Evolutionary conservation across 768 basidiomycete species (phyloP), one percentile per base, ranked within the genome.

Genomic region (Leccinum incarnatum): DNA sequence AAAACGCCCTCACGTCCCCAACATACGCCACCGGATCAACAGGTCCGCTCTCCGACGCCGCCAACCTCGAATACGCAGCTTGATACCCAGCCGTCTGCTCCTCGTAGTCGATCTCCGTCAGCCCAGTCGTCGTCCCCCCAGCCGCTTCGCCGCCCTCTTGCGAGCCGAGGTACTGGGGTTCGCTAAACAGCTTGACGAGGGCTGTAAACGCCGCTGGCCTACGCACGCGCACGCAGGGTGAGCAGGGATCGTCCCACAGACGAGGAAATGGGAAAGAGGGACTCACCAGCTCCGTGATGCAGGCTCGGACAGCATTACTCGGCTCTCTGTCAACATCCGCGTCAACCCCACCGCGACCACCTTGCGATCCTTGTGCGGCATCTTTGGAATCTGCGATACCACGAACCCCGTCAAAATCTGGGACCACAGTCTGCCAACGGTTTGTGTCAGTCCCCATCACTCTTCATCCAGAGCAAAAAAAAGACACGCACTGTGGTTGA

Each of bases 51-150:
- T 91, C 89, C 1, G 88, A 87, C 1, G 96, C 91, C 0, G 94
- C 95, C 17, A 98, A 81, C 36, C 89, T 84, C 53, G 94, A 94
- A 76, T 95, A 98, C 4, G 93, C 91, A 0, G 93, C 92, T 68
- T 98, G 97, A 74, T 98, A 98, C 1, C 94, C 92, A 6, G 89
- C 88, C 2, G 83, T 81, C 69, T 91, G 89, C 69, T 98, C 95
- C 68, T 98, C 96, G 60, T 86, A 87, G 69, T 98, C 96, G 49
- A 97, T 85, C 54, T 83, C 84, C 1, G 90, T 91, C 36, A 92
- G 68, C 0, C 83, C 63, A 2, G 37, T 40, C 17, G 37, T 40
- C 8, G 62, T 48, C 7, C 48, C 54, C 2, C 19, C 47, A 0
- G 52, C n/a, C 25, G 46, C 4, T 17, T 53, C 63, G 8, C 19